Evolutionary conservation across 75 land plant species (phyloP).

Genomic region (Selaginella tamariscina): DNA sequence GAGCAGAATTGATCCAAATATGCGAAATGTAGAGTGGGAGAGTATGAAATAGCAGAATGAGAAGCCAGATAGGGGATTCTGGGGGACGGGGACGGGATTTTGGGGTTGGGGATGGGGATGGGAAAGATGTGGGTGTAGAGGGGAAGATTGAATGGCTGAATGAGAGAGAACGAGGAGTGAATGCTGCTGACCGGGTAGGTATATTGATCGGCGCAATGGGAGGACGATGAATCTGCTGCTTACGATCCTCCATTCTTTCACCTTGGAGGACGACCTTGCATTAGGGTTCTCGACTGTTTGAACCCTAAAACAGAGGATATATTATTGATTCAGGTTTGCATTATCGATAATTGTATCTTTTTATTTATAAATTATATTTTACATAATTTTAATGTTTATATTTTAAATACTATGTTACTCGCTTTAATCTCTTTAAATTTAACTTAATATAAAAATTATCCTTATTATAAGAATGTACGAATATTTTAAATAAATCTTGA

Average conservation of each 20-base stretch:
- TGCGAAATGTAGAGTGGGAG: constrained; percentile 6
- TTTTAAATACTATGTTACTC: no score
- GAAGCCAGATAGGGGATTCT: constrained; percentile 19
- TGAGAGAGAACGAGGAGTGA: constrained; percentile 6
- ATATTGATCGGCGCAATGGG: background rate
- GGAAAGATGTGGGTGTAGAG: constrained; percentile 11
- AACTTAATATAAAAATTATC: no score
- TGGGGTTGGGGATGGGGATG: constrained; percentile 23
- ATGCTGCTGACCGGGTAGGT: constrained; percentile 13
- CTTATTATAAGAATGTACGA: no score
- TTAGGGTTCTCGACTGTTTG: no score
- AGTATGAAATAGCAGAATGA: constrained; percentile 13
- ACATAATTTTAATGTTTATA: no score
- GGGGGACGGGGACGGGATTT: constrained; percentile 20
- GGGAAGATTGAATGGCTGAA: constrained; percentile 10
- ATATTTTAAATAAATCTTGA: no score
- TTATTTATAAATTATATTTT: no score
- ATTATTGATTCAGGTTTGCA: no score
- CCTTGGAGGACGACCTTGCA: no score
- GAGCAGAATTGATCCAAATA: background rate
- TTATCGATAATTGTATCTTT: no score
- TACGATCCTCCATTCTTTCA: background rate
- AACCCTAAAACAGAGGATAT: no score
- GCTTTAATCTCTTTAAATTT: no score
- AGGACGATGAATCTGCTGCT: background rate